Evolutionary conservation across 768 basidiomycete genomes (phyloP), one percentile per base, ranked within the genome.

Genomic region (Leccinum imitatum): DNA sequence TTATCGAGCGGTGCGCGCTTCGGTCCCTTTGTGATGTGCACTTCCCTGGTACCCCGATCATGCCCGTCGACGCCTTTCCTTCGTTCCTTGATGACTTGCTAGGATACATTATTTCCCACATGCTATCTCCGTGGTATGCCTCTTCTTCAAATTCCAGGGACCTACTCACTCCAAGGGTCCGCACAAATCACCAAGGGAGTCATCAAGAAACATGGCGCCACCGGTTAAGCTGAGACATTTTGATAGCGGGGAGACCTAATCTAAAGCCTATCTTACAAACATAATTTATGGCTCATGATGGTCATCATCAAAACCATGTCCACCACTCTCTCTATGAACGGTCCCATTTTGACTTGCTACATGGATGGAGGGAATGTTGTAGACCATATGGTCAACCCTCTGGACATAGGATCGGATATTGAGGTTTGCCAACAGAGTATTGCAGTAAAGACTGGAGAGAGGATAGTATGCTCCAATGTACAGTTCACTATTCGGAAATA

Each of bases 61-160:
- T 7, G 25, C 17, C n/a, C 27, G 10, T 30, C 8, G 27, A 14
- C 6, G 7, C 6, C 19, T 6, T 27, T 19, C 17, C 39, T 10
- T 41, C 14, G 13, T 14, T 50, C n/a, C 59, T 14, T 30, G n/a
- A 21, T 21, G 19, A 21, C 31, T 19, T n/a, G 23, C 17, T 10
- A 15, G 30, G 14, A 59, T 2, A 3, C 14, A 3, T 41, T 25
- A 7, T n/a, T n/a, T n/a, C n/a, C n/a, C n/a, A n/a, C n/a, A n/a
- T 10, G 41, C n/a, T 37, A 50, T 37, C 56, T 50, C 15, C 30
- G 39, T 10, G 35, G 48, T 51, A 14, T 31, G 82, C 23, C 78
- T 96, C 11, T 92, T 93, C 77, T 90, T 96, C 82, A 93, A 94
- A 71, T 86, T 96, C 72, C 90, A 93, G 66, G 90, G 90, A 10